phyloP scores from a whole-genome alignment of 2,329 filamentous ascomycete species.

The Aspergillus neotritici region DNA sequence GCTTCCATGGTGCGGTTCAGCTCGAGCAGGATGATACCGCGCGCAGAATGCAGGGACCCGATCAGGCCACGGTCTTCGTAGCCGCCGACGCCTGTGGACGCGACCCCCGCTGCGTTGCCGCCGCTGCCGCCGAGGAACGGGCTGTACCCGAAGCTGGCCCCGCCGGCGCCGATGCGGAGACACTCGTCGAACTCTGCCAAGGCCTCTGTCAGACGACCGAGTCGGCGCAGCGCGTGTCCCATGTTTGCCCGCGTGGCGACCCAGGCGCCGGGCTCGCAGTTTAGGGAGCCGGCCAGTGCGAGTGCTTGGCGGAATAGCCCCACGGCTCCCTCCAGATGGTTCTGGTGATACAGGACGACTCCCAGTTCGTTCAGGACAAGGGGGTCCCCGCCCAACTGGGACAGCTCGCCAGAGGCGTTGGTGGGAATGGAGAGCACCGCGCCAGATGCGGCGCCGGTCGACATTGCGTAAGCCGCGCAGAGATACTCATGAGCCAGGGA shows the following conservation, averaged over 20 bases:
- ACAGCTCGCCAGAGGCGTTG: slow-evolving; percentile 17
- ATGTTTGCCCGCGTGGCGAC: slow-evolving; percentile 81
- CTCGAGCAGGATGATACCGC: slow-evolving; percentile 79
- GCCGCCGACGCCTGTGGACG: slow-evolving; percentile 39
- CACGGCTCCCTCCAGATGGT: slow-evolving; percentile 67
- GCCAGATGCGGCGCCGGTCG: slow-evolving; percentile 35
- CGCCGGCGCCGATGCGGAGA: slow-evolving; percentile 67
- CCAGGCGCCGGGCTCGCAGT: slow-evolving; percentile 76
- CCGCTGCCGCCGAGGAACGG: slow-evolving; percentile 49
- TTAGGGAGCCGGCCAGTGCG: slow-evolving; percentile 69
- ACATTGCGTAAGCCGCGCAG: slow-evolving; percentile 70
- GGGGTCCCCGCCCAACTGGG: slow-evolving; percentile 56
- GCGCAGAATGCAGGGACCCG: slow-evolving; percentile 43
- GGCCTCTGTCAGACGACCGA: slow-evolving; percentile 63
- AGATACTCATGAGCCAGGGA: slow-evolving; percentile 89
- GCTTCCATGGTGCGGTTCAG: slow-evolving; percentile 69
- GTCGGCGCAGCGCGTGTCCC: slow-evolving; percentile 75
- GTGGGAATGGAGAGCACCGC: slow-evolving; percentile 22
- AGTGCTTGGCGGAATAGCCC: slow-evolving; percentile 74
- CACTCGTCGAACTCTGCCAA: slow-evolving; percentile 82
- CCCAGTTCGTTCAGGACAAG: slow-evolving; percentile 92
- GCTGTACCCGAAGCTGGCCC: slow-evolving; percentile 70
- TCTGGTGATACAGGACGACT: slow-evolving; percentile 90
- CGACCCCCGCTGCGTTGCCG: slow-evolving; percentile 29
- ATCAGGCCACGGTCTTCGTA: slow-evolving; percentile 44